These are phyloP conservation scores for Fusarium sp. DNA, from an alignment of 2,329 filamentous ascomycete genomes.

Conservation along the genomic window DNA sequence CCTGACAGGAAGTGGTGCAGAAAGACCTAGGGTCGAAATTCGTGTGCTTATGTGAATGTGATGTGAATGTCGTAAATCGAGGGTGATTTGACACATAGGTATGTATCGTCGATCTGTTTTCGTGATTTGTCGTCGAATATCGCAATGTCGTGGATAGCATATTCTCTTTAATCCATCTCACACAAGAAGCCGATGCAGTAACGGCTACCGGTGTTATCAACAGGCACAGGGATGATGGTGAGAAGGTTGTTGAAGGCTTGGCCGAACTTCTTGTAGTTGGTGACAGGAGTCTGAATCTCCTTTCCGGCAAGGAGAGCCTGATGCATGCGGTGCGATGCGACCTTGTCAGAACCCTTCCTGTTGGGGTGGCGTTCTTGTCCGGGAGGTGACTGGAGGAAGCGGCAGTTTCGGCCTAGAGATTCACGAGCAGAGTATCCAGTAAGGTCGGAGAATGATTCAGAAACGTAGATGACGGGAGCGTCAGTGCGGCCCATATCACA, in stretches of 20 bases:
- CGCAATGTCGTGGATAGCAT: background rate
- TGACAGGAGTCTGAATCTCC: conserved; percentile 68
- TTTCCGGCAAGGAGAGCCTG: conserved; percentile 59
- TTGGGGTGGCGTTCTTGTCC: conserved; percentile 55
- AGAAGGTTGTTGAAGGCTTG: conserved; percentile 84
- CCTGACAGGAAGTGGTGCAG: background rate
- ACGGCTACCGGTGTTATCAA: conserved; percentile 73
- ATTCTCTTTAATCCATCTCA: conserved; percentile 63
- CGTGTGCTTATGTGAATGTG: background rate
- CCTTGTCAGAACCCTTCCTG: conserved; percentile 53
- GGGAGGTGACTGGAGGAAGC: conserved; percentile 84
- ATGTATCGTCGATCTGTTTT: background rate
- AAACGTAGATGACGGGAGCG: conserved; percentile 85
- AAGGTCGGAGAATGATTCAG: conserved; percentile 81
- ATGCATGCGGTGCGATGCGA: conserved; percentile 69
- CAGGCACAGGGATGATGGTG: conserved; percentile 84
- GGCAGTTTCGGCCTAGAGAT: conserved; percentile 83
- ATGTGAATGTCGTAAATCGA: background rate
- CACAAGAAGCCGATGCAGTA: conserved; percentile 88
- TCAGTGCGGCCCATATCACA: conserved; percentile 83
- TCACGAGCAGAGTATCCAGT: conserved; percentile 84
- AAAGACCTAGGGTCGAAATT: background rate
- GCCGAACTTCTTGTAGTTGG: conserved; percentile 87
- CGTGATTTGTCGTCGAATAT: background rate
- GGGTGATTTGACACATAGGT: background rate